Base-by-base conservation (phyloP, 768 basidiomycete genomes). In the Flagelloscypha sp. region DNA sequence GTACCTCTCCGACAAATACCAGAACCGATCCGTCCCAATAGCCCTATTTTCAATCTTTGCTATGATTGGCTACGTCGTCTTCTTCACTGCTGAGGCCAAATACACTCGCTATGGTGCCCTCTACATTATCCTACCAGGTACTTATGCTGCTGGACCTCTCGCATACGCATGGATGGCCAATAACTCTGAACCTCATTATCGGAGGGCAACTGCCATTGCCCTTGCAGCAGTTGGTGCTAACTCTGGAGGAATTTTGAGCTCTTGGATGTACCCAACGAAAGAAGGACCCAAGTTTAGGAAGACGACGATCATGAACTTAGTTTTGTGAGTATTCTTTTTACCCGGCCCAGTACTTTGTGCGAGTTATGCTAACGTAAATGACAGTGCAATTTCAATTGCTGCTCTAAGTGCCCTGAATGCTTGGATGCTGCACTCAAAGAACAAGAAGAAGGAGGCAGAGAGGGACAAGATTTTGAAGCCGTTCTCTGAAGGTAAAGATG, bases 191-290 rank as follows among this genome's bases (percentile, higher is more conserved):
- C 58, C 59, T 3, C 48, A 61, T 40, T 63, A 52, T 38, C 54
- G 61, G 6, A 49, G 61, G 30, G 61, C 61, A 7, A 57, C 57
- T 1, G 59, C 57, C 41, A 51, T 61, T 24, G 59, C 59, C 1
- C 19, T 55, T 2, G 59, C 55, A 6, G 61, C 61, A 32, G 49
- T 61, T 24, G 59, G 56, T 0, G 58, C 61, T 5, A 62, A 62
- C 34, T 44, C 53, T 17, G 60, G 62, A 15, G 62, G 62, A 17
- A 61, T 62, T 18, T 44, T 60, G 18, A 64, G 61, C 38, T 62
- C 62, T 4, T 64, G 61, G 62, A 45, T 56, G 7, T 61, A 57
- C 48, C 62, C 62, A 12, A 56, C 60, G 0, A 62, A 55, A 7
- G 58, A 62, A 42, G 58, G 58, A 3, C 61, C 62, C 5, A 50